These are phyloP conservation scores for Calvatia gigantea DNA, from an alignment of 768 basidiomycete species.

Conservation along the genomic window DNA sequence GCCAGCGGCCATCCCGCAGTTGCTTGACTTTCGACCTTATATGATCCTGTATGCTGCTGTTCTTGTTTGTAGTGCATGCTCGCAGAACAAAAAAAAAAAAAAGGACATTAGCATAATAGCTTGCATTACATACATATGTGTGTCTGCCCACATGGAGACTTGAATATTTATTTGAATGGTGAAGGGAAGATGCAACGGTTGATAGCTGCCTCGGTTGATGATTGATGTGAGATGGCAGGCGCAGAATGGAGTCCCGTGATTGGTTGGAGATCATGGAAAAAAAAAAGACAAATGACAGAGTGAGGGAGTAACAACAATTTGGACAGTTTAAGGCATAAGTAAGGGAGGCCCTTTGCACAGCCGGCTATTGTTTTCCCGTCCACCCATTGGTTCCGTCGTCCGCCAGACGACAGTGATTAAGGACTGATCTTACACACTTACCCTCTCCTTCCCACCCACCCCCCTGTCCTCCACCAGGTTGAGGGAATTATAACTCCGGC, in stretches of 20 bases:
- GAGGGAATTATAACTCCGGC: neutral
- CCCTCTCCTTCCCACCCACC: neutral
- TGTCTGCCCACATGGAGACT: neutral
- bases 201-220: neutral
- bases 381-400: too few species aligned
- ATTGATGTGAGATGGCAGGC: neutral
- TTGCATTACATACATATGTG: neutral
- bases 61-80: neutral
- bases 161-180: neutral
- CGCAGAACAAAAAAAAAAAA: neutral
- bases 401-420: too few species aligned
- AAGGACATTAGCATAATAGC: neutral
- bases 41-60: neutral
- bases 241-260: neutral
- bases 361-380: too few species aligned
- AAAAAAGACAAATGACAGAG: constrained; percentile 4
- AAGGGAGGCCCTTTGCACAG: too few species aligned
- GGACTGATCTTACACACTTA: too few species aligned
- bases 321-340: neutral
- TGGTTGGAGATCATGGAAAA: neutral
- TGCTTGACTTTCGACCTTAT: neutral
- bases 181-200: neutral
- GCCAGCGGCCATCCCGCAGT: neutral
- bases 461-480: neutral
- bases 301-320: neutral